phyloP scores from a whole-genome alignment of 306 rosid species.

The Chamaecrista fasciculata region DNA sequence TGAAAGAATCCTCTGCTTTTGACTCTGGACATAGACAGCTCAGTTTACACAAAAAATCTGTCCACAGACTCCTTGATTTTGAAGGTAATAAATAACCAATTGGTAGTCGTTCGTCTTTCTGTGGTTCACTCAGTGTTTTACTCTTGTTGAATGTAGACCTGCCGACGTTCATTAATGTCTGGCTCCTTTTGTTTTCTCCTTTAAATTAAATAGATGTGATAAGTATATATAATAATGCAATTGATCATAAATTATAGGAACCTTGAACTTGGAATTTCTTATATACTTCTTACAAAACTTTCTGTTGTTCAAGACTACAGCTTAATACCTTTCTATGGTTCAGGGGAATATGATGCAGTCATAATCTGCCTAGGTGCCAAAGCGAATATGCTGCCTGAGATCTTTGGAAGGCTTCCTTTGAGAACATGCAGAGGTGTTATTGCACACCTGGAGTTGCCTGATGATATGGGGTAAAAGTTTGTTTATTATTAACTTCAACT shows the following conservation, averaged over 20 bases:
- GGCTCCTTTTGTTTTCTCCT: neutral
- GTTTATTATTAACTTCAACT: neutral
- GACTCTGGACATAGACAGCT: slow-evolving; percentile 54
- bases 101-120: slow-evolving; percentile 19
- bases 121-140: neutral
- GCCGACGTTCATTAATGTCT: neutral
- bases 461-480: slow-evolving; percentile 48
- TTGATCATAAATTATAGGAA: neutral
- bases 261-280: neutral
- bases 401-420: slow-evolving; percentile 84
- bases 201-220: neutral
- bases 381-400: slow-evolving; percentile 74
- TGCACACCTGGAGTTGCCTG: slow-evolving; percentile 65
- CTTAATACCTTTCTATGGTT: slow-evolving; percentile 5
- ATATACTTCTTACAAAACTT: slow-evolving; percentile 6
- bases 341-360: slow-evolving; percentile 83
- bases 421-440: slow-evolving; percentile 91
- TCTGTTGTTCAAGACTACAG: neutral
- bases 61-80: slow-evolving; percentile 57
- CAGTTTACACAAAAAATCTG: slow-evolving; percentile 48
- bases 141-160: neutral
- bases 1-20: slow-evolving; percentile 40
- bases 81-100: slow-evolving; percentile 54
- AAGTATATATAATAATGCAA: neutral
- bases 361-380: slow-evolving; percentile 86